Evolutionary conservation across 2,329 filamentous ascomycete species (phyloP).

Genomic region (Sodiomyces alkalinus): DNA sequence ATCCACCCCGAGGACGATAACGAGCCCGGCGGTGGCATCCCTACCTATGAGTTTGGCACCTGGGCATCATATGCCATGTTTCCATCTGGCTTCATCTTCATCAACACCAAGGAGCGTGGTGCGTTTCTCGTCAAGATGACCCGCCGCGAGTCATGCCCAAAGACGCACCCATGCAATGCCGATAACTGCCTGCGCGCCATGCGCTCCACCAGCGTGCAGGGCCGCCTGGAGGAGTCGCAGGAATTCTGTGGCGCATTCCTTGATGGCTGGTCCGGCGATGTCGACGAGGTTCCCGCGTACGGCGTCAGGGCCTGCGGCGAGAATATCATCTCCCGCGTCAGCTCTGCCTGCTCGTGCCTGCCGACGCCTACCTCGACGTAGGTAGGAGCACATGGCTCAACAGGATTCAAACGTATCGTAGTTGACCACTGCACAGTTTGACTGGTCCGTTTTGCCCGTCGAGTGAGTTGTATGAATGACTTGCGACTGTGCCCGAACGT

Average conservation of each 20-base stretch:
- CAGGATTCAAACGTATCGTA: no score
- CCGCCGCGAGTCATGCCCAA: constrained; percentile 4
- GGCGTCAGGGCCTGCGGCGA: constrained; percentile 4
- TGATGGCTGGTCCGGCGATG: constrained; percentile 1
- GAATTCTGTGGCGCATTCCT: constrained; percentile 5
- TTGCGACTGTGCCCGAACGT: no score
- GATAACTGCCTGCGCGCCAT: constrained; percentile 7
- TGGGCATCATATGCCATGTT: constrained; percentile 5
- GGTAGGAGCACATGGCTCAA: no score
- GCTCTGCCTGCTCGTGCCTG: constrained; percentile 6
- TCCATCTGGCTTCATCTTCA: constrained; percentile 5
- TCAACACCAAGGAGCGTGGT: constrained; percentile 8
- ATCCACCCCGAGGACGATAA: constrained; percentile 7
- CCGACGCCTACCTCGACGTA: constrained; percentile 5
- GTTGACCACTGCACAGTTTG: no score
- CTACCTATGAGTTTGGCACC: constrained; percentile 4
- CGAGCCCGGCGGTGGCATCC: constrained; percentile 5
- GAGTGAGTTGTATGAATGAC: no score
- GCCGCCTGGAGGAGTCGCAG: constrained; percentile 6
- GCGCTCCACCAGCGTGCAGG: constrained; percentile 3
- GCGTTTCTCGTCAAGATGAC: constrained; percentile 6
- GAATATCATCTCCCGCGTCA: constrained; percentile 7
- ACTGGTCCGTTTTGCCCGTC: no score
- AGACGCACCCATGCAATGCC: constrained; percentile 5
- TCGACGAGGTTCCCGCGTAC: constrained; percentile 2